Conservation (phyloP, 148 eudicot species). For the Camellia sinensis region DNA sequence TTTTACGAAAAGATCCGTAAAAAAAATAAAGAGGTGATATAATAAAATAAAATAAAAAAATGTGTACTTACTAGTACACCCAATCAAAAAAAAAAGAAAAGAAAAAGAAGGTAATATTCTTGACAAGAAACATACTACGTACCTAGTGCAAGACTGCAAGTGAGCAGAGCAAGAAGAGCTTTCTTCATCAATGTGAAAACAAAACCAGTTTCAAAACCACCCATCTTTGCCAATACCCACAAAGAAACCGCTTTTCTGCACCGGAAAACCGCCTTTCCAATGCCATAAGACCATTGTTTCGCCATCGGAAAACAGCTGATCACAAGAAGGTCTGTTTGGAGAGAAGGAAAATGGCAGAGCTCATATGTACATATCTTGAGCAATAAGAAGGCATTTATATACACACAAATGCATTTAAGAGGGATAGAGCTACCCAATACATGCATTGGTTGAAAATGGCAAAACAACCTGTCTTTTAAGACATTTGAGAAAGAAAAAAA, state of each 20-base stretch:
- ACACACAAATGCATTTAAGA: conserved; percentile 1
- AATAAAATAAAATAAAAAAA: too few relatives aligned
- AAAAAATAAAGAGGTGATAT: too few relatives aligned
- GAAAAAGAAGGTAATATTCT: not conserved
- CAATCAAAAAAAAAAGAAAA: not conserved
- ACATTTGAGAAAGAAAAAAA: not conserved
- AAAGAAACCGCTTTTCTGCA: conserved; percentile 25
- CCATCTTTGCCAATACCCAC: conserved; percentile 22
- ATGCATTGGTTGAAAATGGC: conserved; percentile 12
- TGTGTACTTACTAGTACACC: too few relatives aligned
- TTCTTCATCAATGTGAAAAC: conserved; percentile 33
- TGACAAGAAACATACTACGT: not conserved
- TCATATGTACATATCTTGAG: not conserved
- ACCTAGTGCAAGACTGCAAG: conserved; percentile 63
- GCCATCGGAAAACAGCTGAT: conserved; percentile 4
- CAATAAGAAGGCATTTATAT: conserved; percentile 9
- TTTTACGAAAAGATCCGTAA: too few relatives aligned
- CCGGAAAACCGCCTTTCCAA: conserved; percentile 20
- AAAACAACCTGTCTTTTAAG: not conserved
- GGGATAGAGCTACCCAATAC: conserved; percentile 8
- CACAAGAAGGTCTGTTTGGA: not conserved
- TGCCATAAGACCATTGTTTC: not conserved
- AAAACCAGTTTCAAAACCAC: conserved; percentile 22
- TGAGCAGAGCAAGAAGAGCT: conserved; percentile 30
- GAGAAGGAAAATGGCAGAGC: not conserved